These are phyloP conservation scores for Botryotinia calthae DNA, from an alignment of 2,329 filamentous ascomycete genomes.

Conservation along the genomic window DNA sequence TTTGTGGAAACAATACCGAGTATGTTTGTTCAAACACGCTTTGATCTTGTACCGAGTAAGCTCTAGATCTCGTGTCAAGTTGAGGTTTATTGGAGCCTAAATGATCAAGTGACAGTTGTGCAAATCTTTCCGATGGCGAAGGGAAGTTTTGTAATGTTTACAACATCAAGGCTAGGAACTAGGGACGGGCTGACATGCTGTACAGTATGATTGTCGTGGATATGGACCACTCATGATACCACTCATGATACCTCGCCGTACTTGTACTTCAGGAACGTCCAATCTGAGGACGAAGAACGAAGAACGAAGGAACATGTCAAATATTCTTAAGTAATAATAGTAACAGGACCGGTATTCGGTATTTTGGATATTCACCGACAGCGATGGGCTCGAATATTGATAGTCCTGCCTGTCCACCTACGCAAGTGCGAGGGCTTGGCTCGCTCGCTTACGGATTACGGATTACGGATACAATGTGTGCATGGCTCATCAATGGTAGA, in stretches of 20 bases:
- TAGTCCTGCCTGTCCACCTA: background rate
- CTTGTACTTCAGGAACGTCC: background rate
- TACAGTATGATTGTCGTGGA: background rate
- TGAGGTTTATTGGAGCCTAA: slow-evolving; percentile 10
- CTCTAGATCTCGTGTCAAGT: slow-evolving; percentile 14
- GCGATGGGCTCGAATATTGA: background rate
- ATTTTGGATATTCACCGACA: slow-evolving; percentile 8
- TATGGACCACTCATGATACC: slow-evolving; percentile 10
- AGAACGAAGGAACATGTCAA: background rate
- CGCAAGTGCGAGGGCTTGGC: slow-evolving; percentile 3
- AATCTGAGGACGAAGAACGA: background rate
- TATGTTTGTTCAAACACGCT: background rate
- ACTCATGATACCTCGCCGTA: background rate
- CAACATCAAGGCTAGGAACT: background rate
- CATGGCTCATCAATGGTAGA: background rate
- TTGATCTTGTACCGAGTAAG: background rate
- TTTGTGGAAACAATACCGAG: background rate
- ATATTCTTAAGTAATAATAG: background rate
- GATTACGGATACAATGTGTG: background rate
- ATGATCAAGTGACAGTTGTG: slow-evolving; percentile 19
- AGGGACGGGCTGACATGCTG: background rate
- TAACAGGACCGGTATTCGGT: slow-evolving; percentile 1
- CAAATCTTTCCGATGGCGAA: slow-evolving; percentile 13
- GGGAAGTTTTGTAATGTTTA: background rate
- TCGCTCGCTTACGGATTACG: background rate